Base-by-base conservation (phyloP, 2,329 filamentous ascomycete genomes). In the Coniochaeta sp. region DNA sequence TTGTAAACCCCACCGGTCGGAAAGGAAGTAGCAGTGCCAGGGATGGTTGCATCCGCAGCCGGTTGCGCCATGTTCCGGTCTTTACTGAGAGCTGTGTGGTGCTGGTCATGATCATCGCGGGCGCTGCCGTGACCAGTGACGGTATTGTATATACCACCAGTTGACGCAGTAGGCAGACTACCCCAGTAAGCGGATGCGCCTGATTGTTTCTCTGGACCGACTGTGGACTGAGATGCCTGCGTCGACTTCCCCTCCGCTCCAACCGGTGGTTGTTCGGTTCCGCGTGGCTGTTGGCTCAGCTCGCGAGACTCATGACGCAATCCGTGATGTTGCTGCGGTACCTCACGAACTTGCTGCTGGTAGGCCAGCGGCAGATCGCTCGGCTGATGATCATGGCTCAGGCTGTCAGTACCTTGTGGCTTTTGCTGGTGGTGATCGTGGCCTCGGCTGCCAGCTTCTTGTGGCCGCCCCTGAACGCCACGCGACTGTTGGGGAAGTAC, bases 111-210 rank as follows among this genome's bases (percentile, higher is more conserved):
- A 55, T 65, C 63, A 54, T 66, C 64, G 2, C 40, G 58, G 14
- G 63, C 44, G 55, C 65, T 66, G 28, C 65, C 65, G 36, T 66
- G 65, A 38, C 65, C 65, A 5, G 59, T 63, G 17, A 66, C 65
- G 1, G 64, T 65, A 57, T 66, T 66, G 57, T 66, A 66, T 24
- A 66, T 64, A 4, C 65, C 65, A 16, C 65, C 63, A 9, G 57
- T 42, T 5, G 57, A 16, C 8, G 61, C 63, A 55, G 63, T 64
- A 38, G 66, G 66, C 14, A 52, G 24, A n/a, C 4, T 22, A 14
- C 66, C 65, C 65, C 65, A 66, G 61, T 67, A 66, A 5, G 65
- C 63, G 2, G 65, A 24, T 2, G 59, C 19, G 2, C 44, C 42
- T 22, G 52, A 22, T 42, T 34, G 55, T 14, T 50, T 7, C 16